Percentiles rank a stretch among this genome's conserved stretches.
Evolutionary conservation across 306 rosid species (phyloP).

Genomic region (Potentilla sterilis): DNA sequence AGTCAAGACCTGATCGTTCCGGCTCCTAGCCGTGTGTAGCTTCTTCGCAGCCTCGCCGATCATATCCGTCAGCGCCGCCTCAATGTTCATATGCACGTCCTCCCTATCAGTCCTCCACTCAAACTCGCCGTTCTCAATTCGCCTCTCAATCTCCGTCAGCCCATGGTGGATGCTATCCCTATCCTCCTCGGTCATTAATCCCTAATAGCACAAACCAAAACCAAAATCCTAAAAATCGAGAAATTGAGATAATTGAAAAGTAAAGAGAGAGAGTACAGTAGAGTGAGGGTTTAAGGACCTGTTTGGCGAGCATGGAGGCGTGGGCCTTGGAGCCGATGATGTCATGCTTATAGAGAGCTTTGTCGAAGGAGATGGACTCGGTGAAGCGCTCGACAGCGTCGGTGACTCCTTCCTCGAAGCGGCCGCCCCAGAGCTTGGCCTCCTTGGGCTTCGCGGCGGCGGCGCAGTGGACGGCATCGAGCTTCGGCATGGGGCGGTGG

Average conservation of each 20-base stretch:
- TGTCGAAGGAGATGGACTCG: conserved; percentile 87
- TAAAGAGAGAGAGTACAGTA: no score
- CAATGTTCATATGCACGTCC: conserved; percentile 97
- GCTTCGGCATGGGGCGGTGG: conserved; percentile 16
- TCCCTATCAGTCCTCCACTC: conserved; percentile 91
- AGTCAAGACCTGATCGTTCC: conserved; percentile 81
- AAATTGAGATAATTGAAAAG: background rate
- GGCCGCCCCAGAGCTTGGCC: conserved; percentile 95
- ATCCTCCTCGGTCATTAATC: conserved; percentile 60
- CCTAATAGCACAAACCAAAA: conserved; percentile 31
- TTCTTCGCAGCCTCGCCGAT: conserved; percentile 97
- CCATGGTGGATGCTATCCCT: conserved; percentile 71
- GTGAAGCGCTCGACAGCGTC: conserved; percentile 89
- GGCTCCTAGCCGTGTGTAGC: conserved; percentile 88
- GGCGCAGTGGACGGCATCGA: conserved; percentile 20
- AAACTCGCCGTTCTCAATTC: conserved; percentile 72
- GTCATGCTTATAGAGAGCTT: conserved; percentile 79
- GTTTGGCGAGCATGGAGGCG: conserved; percentile 90
- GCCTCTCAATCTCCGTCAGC: conserved; percentile 60
- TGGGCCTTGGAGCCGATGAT: conserved; percentile 86
- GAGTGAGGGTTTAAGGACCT: conserved; percentile 34
- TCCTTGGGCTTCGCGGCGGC: conserved; percentile 47
- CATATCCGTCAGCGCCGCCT: conserved; percentile 84
- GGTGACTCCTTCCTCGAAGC: conserved; percentile 82
- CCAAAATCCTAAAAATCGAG: background rate